Evolutionary conservation across 2,329 filamentous ascomycete species (phyloP).

Genomic region (Cryphonectria radicalis): DNA sequence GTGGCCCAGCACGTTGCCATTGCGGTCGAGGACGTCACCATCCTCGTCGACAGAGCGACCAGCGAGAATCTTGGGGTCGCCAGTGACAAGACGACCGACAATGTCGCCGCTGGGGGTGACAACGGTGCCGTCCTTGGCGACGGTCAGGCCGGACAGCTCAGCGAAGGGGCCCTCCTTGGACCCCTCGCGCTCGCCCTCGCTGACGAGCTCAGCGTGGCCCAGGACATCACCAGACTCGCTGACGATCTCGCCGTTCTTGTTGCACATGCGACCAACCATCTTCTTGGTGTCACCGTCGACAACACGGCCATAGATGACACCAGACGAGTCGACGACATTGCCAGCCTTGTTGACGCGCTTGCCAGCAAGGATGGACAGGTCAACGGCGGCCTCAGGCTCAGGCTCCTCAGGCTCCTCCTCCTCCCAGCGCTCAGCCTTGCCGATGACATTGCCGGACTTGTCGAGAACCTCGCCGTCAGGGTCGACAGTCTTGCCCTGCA

Average conservation of each 20-base stretch:
- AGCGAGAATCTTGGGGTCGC: conserved; percentile 72
- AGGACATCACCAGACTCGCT: conserved; percentile 74
- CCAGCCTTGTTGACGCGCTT: conserved; percentile 75
- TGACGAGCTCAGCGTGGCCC: conserved; percentile 69
- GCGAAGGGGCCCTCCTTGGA: conserved; percentile 71
- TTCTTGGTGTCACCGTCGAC: conserved; percentile 68
- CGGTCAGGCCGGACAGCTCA: conserved; percentile 66
- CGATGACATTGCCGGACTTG: conserved; percentile 68
- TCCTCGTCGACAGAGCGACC: conserved; percentile 80
- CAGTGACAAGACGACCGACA: conserved; percentile 72
- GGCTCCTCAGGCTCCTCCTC: conserved; percentile 46
- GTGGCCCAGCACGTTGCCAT: conserved; percentile 62
- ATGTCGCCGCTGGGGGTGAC: conserved; percentile 69
- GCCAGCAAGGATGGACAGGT: conserved; percentile 67
- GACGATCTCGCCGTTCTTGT: conserved; percentile 72
- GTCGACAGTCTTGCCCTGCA: conserved; percentile 69
- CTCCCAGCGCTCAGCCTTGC: conserved; percentile 71
- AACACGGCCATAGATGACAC: conserved; percentile 65
- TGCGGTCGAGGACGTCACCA: conserved; percentile 80
- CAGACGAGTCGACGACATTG: conserved; percentile 59
- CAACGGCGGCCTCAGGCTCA: conserved; percentile 53
- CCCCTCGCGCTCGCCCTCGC: conserved; percentile 67
- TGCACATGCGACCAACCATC: conserved; percentile 70
- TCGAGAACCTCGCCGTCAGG: conserved; percentile 72
- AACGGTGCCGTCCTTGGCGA: conserved; percentile 71